phyloP scores from a whole-genome alignment of 495 filamentous ascomycete species.

The Pyrenopolyporus hunteri region DNA sequence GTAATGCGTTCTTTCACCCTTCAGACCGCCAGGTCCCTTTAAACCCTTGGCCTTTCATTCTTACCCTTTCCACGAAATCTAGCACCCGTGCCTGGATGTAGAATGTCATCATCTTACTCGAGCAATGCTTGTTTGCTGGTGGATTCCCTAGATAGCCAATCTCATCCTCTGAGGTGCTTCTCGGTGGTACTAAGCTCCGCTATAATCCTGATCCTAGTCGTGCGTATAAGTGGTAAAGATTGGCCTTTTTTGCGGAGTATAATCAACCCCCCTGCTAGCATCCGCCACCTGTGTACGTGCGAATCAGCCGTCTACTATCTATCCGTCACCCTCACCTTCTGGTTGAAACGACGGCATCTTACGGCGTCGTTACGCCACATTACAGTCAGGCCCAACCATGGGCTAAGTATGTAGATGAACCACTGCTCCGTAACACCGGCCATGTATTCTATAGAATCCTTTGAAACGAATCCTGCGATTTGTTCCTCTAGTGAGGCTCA shows the following conservation, averaged over 20 bases:
- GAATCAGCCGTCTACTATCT: slow-evolving; percentile 24
- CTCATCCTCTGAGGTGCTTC: slow-evolving; percentile 20
- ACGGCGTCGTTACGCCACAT: slow-evolving; percentile 13
- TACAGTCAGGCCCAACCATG: not conserved
- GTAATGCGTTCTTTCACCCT: not conserved
- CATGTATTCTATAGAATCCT: not conserved
- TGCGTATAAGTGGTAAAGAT: slow-evolving; percentile 31
- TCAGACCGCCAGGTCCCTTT: not conserved
- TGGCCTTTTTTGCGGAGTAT: slow-evolving; percentile 37
- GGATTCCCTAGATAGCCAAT: slow-evolving; percentile 32
- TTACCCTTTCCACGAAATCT: not conserved
- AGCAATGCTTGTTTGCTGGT: slow-evolving; percentile 33
- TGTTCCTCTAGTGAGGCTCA: not conserved
- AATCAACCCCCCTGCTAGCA: slow-evolving; percentile 6
- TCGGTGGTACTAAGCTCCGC: slow-evolving; percentile 35
- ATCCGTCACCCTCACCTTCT: slow-evolving; percentile 23
- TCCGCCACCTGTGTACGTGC: slow-evolving; percentile 2
- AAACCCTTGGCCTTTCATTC: not conserved
- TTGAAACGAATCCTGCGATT: not conserved
- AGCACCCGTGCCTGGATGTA: too few relatives aligned
- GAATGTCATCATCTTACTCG: slow-evolving; percentile 28
- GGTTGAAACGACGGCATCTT: slow-evolving; percentile 22
- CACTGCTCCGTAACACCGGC: not conserved
- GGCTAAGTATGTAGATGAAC: not conserved
- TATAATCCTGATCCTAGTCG: slow-evolving; percentile 24